A percentile compares a stretch with the other conserved stretches of the same genome.
These are phyloP conservation scores for Phoenix dactylifera DNA, from an alignment of 176 grass and related monocot genomes.

Conservation along the genomic window DNA sequence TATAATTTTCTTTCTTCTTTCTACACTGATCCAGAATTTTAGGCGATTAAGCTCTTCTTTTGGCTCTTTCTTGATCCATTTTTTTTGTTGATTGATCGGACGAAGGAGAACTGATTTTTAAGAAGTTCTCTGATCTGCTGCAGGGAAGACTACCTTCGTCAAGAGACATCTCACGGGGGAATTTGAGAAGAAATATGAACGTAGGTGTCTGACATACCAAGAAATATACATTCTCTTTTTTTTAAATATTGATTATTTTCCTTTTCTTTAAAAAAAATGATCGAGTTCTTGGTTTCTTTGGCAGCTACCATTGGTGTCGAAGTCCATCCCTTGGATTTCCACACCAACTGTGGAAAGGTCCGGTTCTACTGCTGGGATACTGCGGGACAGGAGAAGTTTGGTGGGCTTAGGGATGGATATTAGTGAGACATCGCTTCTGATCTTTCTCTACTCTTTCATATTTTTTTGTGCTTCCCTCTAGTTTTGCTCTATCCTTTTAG, in stretches of 20 bases:
- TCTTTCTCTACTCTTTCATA: no score
- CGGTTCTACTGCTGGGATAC: constrained; percentile 13
- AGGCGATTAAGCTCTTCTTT: no score
- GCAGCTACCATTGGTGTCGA: constrained; percentile 8
- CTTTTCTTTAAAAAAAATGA: no score
- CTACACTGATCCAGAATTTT: no score
- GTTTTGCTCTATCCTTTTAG: no score
- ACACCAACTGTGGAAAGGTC: constrained; percentile 11
- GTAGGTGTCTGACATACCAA: neutral
- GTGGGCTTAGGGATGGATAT: constrained; percentile 7
- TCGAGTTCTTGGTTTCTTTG: neutral
- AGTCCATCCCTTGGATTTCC: constrained; percentile 13
- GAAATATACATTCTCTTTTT: no score
- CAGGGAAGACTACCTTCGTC: constrained; percentile 6
- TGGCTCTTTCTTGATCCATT: no score
- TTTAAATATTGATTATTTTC: no score
- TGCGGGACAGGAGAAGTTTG: constrained; percentile 11
- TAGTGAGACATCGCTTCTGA: neutral
- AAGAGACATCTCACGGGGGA: constrained; percentile 11
- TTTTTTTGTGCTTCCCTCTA: no score
- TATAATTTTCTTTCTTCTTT: no score
- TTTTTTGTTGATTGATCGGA: no score
- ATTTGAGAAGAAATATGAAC: constrained; percentile 12
- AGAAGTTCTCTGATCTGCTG: neutral
- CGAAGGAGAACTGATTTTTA: no score